These are phyloP conservation scores for Orbilia oligospora DNA, from an alignment of 2,329 filamentous ascomycete genomes.

Conservation along the genomic window DNA sequence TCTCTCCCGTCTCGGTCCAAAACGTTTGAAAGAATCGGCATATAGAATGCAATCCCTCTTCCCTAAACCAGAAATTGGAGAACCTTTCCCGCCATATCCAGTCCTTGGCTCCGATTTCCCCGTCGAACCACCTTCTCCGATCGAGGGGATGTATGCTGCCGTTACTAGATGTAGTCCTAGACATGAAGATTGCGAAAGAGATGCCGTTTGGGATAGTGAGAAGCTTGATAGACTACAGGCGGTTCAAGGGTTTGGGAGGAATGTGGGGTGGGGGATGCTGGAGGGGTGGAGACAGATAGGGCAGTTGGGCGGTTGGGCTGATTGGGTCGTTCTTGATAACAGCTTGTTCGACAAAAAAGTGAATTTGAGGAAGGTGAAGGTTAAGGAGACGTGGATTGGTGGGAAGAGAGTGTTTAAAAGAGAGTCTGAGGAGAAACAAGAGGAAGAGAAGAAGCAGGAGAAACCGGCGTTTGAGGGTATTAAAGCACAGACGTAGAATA, in stretches of 20 bases:
- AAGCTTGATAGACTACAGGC: slow-evolving; percentile 74
- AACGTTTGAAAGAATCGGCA: slow-evolving; percentile 72
- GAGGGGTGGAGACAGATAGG: slow-evolving; percentile 74
- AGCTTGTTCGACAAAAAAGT: slow-evolving; percentile 65
- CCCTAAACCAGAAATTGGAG: slow-evolving; percentile 65
- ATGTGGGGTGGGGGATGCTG: slow-evolving; percentile 74
- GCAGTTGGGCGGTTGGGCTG: slow-evolving; percentile 74
- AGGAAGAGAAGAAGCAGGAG: not conserved
- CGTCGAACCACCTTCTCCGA: slow-evolving; percentile 78
- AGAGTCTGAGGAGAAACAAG: not conserved
- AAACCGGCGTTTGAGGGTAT: not conserved
- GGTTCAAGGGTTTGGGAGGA: slow-evolving; percentile 75
- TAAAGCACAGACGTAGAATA: not conserved
- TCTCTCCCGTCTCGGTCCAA: slow-evolving; percentile 72
- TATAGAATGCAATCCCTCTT: slow-evolving; percentile 78
- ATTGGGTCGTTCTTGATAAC: slow-evolving; percentile 78
- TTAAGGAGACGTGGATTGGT: slow-evolving; percentile 79
- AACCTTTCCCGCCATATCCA: not conserved
- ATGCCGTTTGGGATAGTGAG: slow-evolving; percentile 75
- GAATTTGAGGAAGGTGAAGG: slow-evolving; percentile 71
- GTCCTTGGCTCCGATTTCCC: slow-evolving; percentile 80
- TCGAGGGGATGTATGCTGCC: slow-evolving; percentile 79
- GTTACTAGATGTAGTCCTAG: slow-evolving; percentile 74
- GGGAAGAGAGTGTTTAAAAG: slow-evolving; percentile 68
- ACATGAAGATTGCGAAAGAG: slow-evolving; percentile 64